Evolutionary conservation across 163 green algal genomes (phyloP).

Genomic region (Chloromonas sp.): DNA sequence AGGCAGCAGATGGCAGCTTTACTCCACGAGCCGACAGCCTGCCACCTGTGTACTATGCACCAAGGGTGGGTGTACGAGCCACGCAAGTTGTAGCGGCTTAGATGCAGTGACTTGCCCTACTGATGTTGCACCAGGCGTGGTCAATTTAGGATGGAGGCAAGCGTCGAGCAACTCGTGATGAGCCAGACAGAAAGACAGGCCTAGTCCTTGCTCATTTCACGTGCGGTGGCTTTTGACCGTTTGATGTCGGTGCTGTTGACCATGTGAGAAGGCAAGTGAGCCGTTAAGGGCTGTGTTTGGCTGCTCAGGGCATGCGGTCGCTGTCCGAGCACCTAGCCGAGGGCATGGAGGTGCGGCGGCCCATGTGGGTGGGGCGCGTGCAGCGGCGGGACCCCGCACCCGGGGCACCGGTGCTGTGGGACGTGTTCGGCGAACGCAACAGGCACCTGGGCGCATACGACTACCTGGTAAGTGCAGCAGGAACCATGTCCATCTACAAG

Average conservation of each 20-base stretch:
- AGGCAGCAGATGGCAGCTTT: not conserved
- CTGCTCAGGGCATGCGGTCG: not conserved
- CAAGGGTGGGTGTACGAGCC: too few relatives aligned
- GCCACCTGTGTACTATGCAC: not conserved
- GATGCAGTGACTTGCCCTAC: too few relatives aligned
- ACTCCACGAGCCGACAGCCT: not conserved
- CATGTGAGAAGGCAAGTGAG: too few relatives aligned
- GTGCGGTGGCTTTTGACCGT: too few relatives aligned
- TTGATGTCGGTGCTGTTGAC: too few relatives aligned
- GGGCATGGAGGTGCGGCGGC: not conserved
- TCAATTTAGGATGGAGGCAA: too few relatives aligned
- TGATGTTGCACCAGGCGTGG: too few relatives aligned
- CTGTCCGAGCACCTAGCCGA: conserved; percentile 1
- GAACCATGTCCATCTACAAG: too few relatives aligned
- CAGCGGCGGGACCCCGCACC: not conserved
- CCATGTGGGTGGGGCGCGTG: not conserved
- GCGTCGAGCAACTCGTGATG: too few relatives aligned
- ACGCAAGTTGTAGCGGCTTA: too few relatives aligned
- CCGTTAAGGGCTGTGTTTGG: not conserved
- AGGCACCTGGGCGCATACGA: conserved; percentile 3
- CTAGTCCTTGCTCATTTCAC: too few relatives aligned
- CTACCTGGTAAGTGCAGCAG: conserved; percentile 1
- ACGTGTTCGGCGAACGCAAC: not conserved
- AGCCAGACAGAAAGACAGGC: too few relatives aligned
- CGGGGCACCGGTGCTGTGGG: not conserved